phyloP scores from a whole-genome alignment of 2,329 filamentous ascomycete species.

The Sporothrix brasiliensis region DNA sequence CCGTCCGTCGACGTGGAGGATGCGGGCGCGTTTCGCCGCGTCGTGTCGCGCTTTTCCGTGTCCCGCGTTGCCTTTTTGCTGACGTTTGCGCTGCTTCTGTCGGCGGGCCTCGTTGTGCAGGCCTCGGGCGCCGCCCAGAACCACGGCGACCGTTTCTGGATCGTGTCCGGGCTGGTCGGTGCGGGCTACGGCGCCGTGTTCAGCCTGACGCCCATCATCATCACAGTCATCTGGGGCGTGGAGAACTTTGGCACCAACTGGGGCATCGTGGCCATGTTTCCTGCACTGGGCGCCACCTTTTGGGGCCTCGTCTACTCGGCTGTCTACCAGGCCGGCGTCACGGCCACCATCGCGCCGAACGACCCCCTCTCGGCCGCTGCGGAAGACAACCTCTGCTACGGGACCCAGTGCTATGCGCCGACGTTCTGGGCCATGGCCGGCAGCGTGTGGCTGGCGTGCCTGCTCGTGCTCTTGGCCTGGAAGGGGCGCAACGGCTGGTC shows the following conservation, averaged over 20 bases:
- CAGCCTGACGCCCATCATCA: constrained; percentile 84
- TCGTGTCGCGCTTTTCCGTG: constrained; percentile 54
- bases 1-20: constrained; percentile 33
- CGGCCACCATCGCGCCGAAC: constrained; percentile 38
- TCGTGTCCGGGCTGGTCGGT: constrained; percentile 81
- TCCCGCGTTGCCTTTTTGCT: constrained; percentile 82
- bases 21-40: neutral
- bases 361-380: constrained; percentile 42
- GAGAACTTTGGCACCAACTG: constrained; percentile 99
- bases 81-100: constrained; percentile 72
- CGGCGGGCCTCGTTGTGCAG: constrained; percentile 74
- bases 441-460: constrained; percentile 77
- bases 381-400: constrained; percentile 72
- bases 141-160: constrained; percentile 77
- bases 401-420: constrained; percentile 74
- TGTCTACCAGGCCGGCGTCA: constrained; percentile 71
- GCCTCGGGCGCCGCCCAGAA: constrained; percentile 75
- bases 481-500: constrained; percentile 76
- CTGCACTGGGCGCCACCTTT: constrained; percentile 81
- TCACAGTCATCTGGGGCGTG: constrained; percentile 97
- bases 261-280: constrained; percentile 91
- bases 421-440: constrained; percentile 86
- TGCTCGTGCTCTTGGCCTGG: constrained; percentile 77
- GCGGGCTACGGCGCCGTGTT: constrained; percentile 93
- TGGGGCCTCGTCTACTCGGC: constrained; percentile 90